Evolutionary conservation across 306 rosid genomes (phyloP), one percentile per base, ranked within the genome.

Genomic region (Pachyrhizus erosus): DNA sequence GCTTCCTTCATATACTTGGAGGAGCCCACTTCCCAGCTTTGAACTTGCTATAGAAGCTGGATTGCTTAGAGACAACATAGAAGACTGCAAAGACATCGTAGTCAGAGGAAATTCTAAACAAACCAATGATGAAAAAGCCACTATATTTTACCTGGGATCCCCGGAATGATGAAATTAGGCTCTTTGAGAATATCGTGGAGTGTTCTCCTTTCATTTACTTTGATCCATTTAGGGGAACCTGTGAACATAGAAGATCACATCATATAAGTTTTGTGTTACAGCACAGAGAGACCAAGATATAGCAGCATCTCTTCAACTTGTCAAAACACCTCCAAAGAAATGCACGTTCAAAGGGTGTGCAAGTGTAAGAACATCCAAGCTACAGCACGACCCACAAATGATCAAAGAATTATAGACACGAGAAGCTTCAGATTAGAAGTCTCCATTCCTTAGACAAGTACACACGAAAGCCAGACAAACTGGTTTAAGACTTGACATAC

Each of bases 11-110:
- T 77, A 71, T 62, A 69, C 82, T 67, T 31, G 97, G 98, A 83
- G 89, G 93, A 77, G 83, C 67, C 99, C 99, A 96, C 48, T 86
- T 82, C 74, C 98, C 97, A 29, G 96, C 87, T 86, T 90, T 92
- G 97, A 96, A 96, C 82, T 89, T 89, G 73, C 82, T 54, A 68
- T 91, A 93, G 85, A 96, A 96, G 85, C 82, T 86, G 72, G 99
- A 91, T 48, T 80, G 80, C 88, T 88, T 91, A 21, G 98, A 92
- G 78, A 96, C 94, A 45, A 90, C 96, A 80, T 87, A 91, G 87
- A 93, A 93, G 52, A 96, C 99, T 93, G 98, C 92, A 86, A 31
- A 14, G 33, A 31, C 83, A 86, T 48, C 52, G 24, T 37, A 34
- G 23, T 75, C 34, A 76, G 81, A 54, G 74, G 83, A 88, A 78